Conservation (phyloP, 2,329 filamentous ascomycete genomes). For the Torrubiellomyces zombiae region DNA sequence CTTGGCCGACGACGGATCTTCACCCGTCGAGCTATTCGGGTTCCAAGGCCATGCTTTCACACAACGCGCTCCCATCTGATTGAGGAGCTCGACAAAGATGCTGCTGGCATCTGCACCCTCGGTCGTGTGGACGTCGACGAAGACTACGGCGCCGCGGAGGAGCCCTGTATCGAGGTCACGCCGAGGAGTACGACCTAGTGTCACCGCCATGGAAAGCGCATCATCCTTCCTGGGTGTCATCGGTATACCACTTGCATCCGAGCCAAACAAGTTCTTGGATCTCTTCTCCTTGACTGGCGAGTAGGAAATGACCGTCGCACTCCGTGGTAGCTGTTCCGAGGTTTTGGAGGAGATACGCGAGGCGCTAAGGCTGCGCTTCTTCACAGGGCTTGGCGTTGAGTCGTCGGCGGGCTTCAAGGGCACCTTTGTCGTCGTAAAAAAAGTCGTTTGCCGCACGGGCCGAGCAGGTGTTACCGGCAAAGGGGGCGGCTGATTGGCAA, state of each 20-base stretch:
- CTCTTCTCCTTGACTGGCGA: slow-evolving; percentile 29
- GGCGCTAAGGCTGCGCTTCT: slow-evolving; percentile 33
- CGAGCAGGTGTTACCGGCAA: slow-evolving; percentile 40
- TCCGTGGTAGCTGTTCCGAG: slow-evolving; percentile 26
- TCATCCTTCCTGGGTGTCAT: slow-evolving; percentile 30
- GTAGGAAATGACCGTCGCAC: slow-evolving; percentile 36
- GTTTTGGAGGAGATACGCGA: slow-evolving; percentile 29
- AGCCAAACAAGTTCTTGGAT: too few relatives aligned
- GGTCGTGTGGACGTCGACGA: slow-evolving; percentile 68
- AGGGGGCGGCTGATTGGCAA: slow-evolving; percentile 11
- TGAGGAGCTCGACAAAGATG: slow-evolving; percentile 67
- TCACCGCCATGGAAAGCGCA: slow-evolving; percentile 36
- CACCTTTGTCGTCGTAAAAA: slow-evolving; percentile 62
- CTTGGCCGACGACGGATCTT: slow-evolving; percentile 27
- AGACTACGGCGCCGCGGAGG: slow-evolving; percentile 58
- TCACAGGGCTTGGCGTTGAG: slow-evolving; percentile 29
- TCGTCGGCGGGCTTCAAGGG: slow-evolving; percentile 54
- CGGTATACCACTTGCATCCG: slow-evolving; percentile 4
- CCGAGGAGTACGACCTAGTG: slow-evolving; percentile 39
- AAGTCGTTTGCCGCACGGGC: slow-evolving; percentile 25
- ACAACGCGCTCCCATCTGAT: slow-evolving; percentile 66
- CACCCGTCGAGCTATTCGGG: slow-evolving; percentile 21
- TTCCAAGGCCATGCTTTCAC: slow-evolving; percentile 65
- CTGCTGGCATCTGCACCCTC: slow-evolving; percentile 66
- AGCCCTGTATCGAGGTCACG: slow-evolving; percentile 34